Percentiles rank a stretch among this genome's conserved stretches.
These are phyloP conservation scores for Podospora australis DNA, from an alignment of 495 filamentous ascomycete species.

Conservation along the genomic window DNA sequence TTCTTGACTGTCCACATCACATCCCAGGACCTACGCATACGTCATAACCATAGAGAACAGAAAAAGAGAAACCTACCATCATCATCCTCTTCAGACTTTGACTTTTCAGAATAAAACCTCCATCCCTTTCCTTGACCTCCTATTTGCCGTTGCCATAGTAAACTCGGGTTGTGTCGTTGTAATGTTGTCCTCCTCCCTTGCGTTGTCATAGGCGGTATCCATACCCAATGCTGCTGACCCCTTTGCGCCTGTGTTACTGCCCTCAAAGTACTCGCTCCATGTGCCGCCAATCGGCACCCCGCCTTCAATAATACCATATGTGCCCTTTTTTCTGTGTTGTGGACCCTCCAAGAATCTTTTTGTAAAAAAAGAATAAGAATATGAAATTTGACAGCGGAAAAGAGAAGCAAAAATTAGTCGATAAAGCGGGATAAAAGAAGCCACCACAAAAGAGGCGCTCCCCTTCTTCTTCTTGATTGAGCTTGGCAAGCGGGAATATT, in stretches of 20 bases:
- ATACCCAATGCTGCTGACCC: conserved; percentile 4
- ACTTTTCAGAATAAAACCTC: conserved; percentile 2
- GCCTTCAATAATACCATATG: background rate
- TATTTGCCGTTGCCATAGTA: too few species aligned
- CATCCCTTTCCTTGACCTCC: background rate
- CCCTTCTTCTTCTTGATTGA: too few species aligned
- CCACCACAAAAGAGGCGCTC: too few species aligned
- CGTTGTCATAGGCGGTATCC: too few species aligned
- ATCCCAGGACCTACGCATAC: background rate
- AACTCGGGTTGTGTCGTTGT: too few species aligned
- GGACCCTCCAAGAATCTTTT: background rate
- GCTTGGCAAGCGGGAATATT: too few species aligned
- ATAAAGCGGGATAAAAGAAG: background rate
- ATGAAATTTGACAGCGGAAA: background rate
- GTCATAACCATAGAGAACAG: background rate
- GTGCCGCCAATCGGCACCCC: background rate
- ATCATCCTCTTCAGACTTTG: too few species aligned
- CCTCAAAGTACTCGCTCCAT: background rate
- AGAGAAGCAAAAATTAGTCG: background rate
- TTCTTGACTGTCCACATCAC: too few species aligned
- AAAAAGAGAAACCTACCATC: background rate
- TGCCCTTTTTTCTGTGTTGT: background rate
- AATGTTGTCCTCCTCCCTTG: too few species aligned
- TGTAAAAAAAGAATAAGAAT: background rate
- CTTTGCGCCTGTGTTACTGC: background rate